A percentile compares a stretch with the other conserved stretches of the same genome.
These are phyloP conservation scores for Globisporangium recalcitrans DNA, from an alignment of 352 stramenopile genomes.

Conservation along the genomic window DNA sequence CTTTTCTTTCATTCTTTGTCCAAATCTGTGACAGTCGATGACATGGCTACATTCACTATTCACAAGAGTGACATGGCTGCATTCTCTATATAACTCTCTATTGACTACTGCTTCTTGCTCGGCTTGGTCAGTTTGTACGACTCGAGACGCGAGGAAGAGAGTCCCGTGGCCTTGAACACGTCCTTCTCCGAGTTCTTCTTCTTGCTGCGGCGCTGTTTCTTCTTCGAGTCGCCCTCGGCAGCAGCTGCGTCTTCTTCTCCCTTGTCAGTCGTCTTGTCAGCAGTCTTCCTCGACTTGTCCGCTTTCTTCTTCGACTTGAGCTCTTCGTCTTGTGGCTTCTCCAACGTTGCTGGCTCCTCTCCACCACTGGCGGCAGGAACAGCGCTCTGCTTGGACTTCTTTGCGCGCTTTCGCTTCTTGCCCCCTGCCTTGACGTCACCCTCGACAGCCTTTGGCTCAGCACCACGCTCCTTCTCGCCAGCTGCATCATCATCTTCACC, in stretches of 20 bases:
- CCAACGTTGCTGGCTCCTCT: not conserved
- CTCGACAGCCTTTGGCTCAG: constrained; percentile 18
- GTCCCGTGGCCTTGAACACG: constrained; percentile 39
- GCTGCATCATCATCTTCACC: constrained; percentile 8
- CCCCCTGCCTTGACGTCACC: constrained; percentile 13
- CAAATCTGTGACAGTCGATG: not conserved
- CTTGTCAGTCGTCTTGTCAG: not conserved
- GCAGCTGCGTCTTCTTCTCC: not conserved
- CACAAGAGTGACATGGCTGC: not conserved
- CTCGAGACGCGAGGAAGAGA: constrained; percentile 72
- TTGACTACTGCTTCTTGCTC: constrained; percentile 40
- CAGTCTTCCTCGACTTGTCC: not conserved
- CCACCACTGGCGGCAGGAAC: not conserved
- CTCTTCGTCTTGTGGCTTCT: not conserved
- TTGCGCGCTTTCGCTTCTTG: constrained; percentile 73
- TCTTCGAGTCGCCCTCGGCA: constrained; percentile 33
- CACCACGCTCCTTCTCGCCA: not conserved
- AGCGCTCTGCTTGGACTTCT: constrained; percentile 46
- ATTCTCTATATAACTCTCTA: constrained; percentile 1
- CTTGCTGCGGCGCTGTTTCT: constrained; percentile 56
- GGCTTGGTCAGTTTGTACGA: constrained; percentile 79
- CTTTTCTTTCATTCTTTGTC: too few species aligned
- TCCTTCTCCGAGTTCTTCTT: constrained; percentile 43
- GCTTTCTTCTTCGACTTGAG: not conserved
- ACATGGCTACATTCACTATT: not conserved